Evolutionary conservation across 495 filamentous ascomycete species (phyloP).

Genomic region (Elasticomyces elasticus): DNA sequence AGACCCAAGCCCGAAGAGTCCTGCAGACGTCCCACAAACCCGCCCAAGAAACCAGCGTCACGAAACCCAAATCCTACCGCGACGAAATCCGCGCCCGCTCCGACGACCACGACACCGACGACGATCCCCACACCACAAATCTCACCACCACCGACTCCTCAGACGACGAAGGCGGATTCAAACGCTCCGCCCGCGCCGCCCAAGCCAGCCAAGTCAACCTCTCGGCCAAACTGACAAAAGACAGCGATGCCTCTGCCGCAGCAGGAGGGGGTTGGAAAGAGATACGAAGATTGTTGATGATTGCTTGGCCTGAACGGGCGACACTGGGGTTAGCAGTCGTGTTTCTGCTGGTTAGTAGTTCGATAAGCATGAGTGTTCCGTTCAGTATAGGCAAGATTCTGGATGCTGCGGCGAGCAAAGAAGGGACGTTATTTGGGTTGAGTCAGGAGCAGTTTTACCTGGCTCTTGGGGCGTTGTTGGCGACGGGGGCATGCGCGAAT

Average conservation of each 20-base stretch:
- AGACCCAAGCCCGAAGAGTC: constrained; percentile 1
- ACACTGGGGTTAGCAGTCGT: constrained; percentile 71
- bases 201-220: constrained; percentile 87
- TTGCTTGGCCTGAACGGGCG: constrained; percentile 73
- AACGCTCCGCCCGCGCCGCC: constrained; percentile 63
- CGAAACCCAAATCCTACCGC: constrained; percentile 7
- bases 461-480: constrained; percentile 54
- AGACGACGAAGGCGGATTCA: constrained; percentile 52
- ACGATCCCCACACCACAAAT: too few relatives aligned
- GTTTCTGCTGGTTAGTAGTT: constrained; percentile 75
- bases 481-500: constrained; percentile 71
- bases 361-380: constrained; percentile 87
- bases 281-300: constrained; percentile 67
- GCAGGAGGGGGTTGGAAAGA: constrained; percentile 58
- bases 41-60: neutral
- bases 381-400: constrained; percentile 94
- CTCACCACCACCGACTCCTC: too few relatives aligned
- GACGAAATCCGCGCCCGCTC: constrained; percentile 23
- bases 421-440: constrained; percentile 59
- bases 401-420: constrained; percentile 63
- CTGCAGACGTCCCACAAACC: constrained; percentile 4
- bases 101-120: constrained; percentile 35
- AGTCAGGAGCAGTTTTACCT: constrained; percentile 68
- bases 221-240: constrained; percentile 73
- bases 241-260: constrained; percentile 54